These are phyloP conservation scores for Cordyceps fumosorosea DNA, from an alignment of 2,329 filamentous ascomycete species.

Conservation along the genomic window DNA sequence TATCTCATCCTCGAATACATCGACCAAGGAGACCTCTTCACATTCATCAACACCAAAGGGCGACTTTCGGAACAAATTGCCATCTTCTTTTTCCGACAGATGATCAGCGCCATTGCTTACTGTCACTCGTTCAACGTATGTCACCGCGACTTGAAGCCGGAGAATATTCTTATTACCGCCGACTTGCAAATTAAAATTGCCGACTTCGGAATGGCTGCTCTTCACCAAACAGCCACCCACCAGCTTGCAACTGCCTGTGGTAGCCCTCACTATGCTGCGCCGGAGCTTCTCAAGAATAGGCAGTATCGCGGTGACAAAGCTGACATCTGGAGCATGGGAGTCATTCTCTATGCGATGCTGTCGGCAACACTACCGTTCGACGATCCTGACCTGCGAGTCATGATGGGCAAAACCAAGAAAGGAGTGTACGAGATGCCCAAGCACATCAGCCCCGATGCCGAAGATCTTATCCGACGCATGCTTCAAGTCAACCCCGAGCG, in stretches of 20 bases:
- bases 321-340: slow-evolving; percentile 91
- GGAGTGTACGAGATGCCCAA: slow-evolving; percentile 56
- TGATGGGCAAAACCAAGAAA: slow-evolving; percentile 55
- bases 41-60: slow-evolving; percentile 70
- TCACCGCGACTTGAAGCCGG: slow-evolving; percentile 91
- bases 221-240: slow-evolving; percentile 72
- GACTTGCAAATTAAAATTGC: slow-evolving; percentile 81
- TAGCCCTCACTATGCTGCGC: slow-evolving; percentile 93
- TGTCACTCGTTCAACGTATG: slow-evolving; percentile 93
- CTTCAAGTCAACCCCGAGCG: slow-evolving; percentile 70
- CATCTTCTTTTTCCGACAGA: slow-evolving; percentile 83
- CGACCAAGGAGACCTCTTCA: slow-evolving; percentile 71
- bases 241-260: slow-evolving; percentile 86
- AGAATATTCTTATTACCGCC: slow-evolving; percentile 84
- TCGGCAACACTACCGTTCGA: slow-evolving; percentile 81
- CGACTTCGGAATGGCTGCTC: slow-evolving; percentile 95
- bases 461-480: slow-evolving; percentile 73
- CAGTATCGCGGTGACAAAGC: slow-evolving; percentile 79
- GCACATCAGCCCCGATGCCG: slow-evolving; percentile 60
- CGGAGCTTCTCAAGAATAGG: slow-evolving; percentile 73
- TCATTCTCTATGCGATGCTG: slow-evolving; percentile 83
- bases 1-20: slow-evolving; percentile 94
- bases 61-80: slow-evolving; percentile 73
- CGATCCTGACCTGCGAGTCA: slow-evolving; percentile 52
- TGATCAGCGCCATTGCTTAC: slow-evolving; percentile 86